Evolutionary conservation across 352 stramenopile species (phyloP).

Genomic region (Phytophthora pluvialis): DNA sequence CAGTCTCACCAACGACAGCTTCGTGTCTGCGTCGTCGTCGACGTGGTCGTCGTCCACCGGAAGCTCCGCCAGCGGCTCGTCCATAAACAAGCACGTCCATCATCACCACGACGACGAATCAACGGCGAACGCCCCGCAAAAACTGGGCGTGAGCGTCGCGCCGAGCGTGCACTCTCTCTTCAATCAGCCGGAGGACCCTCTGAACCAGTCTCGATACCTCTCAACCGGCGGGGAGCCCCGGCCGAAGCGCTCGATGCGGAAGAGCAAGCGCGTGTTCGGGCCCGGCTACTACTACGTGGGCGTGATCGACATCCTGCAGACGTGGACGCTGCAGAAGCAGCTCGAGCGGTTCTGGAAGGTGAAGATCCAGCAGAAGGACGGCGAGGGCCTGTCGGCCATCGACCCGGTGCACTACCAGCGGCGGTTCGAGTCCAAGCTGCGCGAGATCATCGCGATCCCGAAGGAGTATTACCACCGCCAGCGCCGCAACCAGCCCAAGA

Average conservation of each 20-base stretch:
- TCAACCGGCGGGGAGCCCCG: slow-evolving; percentile 27
- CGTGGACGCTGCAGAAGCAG: slow-evolving; percentile 85
- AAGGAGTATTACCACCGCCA: slow-evolving; percentile 55
- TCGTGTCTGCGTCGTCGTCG: slow-evolving; percentile 45
- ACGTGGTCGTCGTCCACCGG: slow-evolving; percentile 29
- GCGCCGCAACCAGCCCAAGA: slow-evolving; percentile 21
- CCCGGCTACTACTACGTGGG: slow-evolving; percentile 91
- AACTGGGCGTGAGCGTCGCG: slow-evolving; percentile 17
- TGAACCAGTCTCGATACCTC: slow-evolving; percentile 32
- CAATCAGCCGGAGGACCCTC: slow-evolving; percentile 21
- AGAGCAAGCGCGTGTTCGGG: slow-evolving; percentile 81
- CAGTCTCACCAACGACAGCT: slow-evolving; percentile 47
- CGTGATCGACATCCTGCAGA: slow-evolving; percentile 92
- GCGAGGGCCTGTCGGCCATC: slow-evolving; percentile 85
- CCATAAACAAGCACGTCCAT: slow-evolving; percentile 22
- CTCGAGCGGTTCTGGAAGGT: slow-evolving; percentile 89
- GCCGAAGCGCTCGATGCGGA: slow-evolving; percentile 60
- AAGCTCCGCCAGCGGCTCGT: slow-evolving; percentile 26
- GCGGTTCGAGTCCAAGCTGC: slow-evolving; percentile 85
- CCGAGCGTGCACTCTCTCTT: slow-evolving; percentile 47
- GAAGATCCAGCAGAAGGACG: slow-evolving; percentile 66
- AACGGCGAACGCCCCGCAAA: slow-evolving; percentile 11
- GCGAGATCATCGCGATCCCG: slow-evolving; percentile 81
- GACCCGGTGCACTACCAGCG: slow-evolving; percentile 75
- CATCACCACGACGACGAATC: slow-evolving; percentile 20